Percentiles rank a stretch among this genome's conserved stretches.
These are phyloP conservation scores for Trichomonas gallinae DNA, from an alignment of 208 protist genomes.

Conservation along the genomic window DNA sequence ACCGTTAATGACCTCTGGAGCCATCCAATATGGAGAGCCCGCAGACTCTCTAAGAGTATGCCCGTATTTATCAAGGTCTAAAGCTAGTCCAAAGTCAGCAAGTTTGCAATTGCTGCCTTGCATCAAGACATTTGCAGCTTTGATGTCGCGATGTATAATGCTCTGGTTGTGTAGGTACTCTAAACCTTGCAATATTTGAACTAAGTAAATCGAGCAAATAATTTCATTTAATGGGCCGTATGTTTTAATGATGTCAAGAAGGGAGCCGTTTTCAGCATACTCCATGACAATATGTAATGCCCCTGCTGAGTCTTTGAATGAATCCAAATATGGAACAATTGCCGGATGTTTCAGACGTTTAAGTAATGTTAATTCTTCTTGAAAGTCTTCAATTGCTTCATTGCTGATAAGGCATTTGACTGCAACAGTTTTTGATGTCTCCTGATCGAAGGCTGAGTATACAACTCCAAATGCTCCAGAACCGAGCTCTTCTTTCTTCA, in stretches of 20 bases:
- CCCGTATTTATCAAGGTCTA: not conserved
- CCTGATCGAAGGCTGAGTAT: slow-evolving; percentile 8
- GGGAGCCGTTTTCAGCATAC: not conserved
- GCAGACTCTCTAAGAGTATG: slow-evolving; percentile 2
- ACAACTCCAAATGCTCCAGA: not conserved
- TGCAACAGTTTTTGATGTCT: not conserved
- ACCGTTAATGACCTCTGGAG: slow-evolving; percentile 63
- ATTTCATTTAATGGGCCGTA: slow-evolving; percentile 8
- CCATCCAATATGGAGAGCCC: slow-evolving; percentile 66
- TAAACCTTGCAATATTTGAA: slow-evolving; percentile 12
- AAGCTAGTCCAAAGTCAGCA: slow-evolving; percentile 5
- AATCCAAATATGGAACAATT: slow-evolving; percentile 11
- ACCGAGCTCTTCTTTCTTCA: not conserved
- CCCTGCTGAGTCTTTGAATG: not conserved
- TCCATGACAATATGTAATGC: slow-evolving; percentile 12
- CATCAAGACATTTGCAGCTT: slow-evolving; percentile 21
- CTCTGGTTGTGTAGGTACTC: slow-evolving; percentile 13
- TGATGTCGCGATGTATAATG: slow-evolving; percentile 19
- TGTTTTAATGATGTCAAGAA: not conserved
- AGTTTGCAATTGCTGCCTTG: not conserved
- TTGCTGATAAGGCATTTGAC: not conserved
- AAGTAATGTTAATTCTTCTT: not conserved
- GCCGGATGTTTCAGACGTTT: not conserved
- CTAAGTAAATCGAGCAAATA: not conserved
- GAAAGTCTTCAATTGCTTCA: not conserved